Evolutionary conservation across 2,329 filamentous ascomycete species (phyloP), one percentile per base, ranked within the genome.

Genomic region (Apiospora pterosperma): DNA sequence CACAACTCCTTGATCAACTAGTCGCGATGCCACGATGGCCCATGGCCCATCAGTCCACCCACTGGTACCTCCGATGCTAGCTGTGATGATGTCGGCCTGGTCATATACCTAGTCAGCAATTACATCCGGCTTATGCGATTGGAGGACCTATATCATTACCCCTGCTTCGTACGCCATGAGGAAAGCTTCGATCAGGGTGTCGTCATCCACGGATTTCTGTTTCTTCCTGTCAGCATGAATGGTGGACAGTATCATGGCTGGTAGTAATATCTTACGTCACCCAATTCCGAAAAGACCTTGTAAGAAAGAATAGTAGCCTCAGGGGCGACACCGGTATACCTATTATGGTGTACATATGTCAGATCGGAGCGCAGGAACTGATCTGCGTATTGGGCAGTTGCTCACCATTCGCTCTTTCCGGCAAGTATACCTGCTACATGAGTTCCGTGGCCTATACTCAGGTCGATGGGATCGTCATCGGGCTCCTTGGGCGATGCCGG

Each of bases 1-100:
- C 8, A 83, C 79, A 0, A 85, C 75, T 7, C 83, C 82, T n/a
- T 77, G 71, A 5, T 79, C 76, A 8, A 75, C 77, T 48, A 80
- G 76, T 19, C 76, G 74, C 4, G 75, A 73, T 10, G 76, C 73
- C 7, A 78, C 74, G 19, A 74, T 71, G 39, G 77, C 75, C 73
- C 73, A 76, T 14, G 76, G 70, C 34, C 76, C 69, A 36, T 74
- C 72, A 0, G 72, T 67, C 68, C 69, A 75, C 21, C 80, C 80
- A 58, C 74, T 72, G 0, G 75, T 72, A 6, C 73, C 69, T 2
- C 78, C 77, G 61, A 80, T 75, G 60, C 76, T 78, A 25, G 76
- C 74, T 5, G 77, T 78, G 59, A 82, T 82, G n/a, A 82, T 68
- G 64, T 82, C 79, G 28, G 62, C 62, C 59, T 58, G 14, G 0